Percentiles rank a stretch among this genome's conserved stretches.
Evolutionary conservation across 352 stramenopile genomes (phyloP).

Genomic region (Hyaloperonospora brassicae): DNA sequence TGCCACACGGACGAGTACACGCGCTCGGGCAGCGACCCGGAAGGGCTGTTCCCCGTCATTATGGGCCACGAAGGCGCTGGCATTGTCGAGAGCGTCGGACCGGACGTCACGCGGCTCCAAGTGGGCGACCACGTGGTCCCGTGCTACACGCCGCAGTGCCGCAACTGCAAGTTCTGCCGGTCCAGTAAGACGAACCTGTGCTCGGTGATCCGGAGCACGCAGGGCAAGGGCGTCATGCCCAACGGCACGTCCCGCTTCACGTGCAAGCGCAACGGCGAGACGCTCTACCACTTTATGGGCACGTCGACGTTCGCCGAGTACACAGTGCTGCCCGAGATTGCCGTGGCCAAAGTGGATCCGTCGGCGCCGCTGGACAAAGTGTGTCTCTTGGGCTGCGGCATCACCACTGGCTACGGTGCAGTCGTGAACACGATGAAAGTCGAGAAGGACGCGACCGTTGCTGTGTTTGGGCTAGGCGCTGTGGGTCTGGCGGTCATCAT

Average conservation of each 20-base stretch:
- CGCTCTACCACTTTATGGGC: conserved; percentile 83
- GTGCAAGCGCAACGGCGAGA: conserved; percentile 82
- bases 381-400: conserved; percentile 92
- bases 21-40: conserved; percentile 64
- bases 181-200: conserved; percentile 83
- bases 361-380: conserved; percentile 79
- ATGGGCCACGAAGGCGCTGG: conserved; percentile 83
- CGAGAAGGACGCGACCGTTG: conserved; percentile 72
- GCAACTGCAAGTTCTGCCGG: conserved; percentile 87
- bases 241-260: conserved; percentile 79
- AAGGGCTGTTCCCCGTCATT: conserved; percentile 82
- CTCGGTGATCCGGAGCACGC: conserved; percentile 72
- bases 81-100: conserved; percentile 76
- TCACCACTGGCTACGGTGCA: conserved; percentile 88
- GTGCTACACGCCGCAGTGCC: conserved; percentile 91
- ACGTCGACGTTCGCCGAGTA: conserved; percentile 86
- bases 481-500: conserved; percentile 82
- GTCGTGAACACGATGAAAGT: conserved; percentile 87
- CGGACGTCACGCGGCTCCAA: conserved; percentile 69
- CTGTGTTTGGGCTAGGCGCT: conserved; percentile 74
- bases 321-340: conserved; percentile 81
- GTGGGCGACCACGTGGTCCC: conserved; percentile 91
- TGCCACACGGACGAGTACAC: conserved; percentile 88
- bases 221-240: conserved; percentile 73
- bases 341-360: conserved; percentile 68